phyloP scores from a whole-genome alignment of 1,139 yeast genomes.

The Magnusiomyces fungicola region DNA sequence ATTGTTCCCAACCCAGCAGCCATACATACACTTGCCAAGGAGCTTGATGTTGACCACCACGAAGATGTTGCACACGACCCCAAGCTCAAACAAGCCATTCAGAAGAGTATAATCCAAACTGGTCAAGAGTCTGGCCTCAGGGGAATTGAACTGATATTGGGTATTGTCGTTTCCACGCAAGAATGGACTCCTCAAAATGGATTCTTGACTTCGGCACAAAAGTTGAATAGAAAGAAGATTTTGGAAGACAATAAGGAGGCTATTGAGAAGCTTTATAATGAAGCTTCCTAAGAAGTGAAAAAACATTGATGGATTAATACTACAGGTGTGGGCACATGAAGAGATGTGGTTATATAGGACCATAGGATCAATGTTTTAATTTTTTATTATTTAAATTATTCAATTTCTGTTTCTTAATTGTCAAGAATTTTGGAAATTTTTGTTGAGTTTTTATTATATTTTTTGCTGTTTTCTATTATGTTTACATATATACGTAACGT shows the following conservation, averaged over 20 bases:
- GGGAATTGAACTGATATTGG: constrained; percentile 81
- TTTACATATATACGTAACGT: too few species aligned
- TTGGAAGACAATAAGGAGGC: constrained; percentile 41
- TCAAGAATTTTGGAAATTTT: too few species aligned
- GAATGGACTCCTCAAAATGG: constrained; percentile 99
- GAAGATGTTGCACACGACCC: constrained; percentile 51
- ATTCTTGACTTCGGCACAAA: constrained; percentile 89
- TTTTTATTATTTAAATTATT: too few species aligned
- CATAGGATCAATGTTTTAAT: too few species aligned
- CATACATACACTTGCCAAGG: constrained; percentile 52
- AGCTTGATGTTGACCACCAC: constrained; percentile 43
- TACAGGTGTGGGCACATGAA: too few species aligned
- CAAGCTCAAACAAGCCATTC: constrained; percentile 49
- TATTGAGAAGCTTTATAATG: constrained; percentile 21
- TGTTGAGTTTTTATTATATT: too few species aligned
- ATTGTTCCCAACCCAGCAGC: constrained; percentile 72
- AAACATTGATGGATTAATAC: too few species aligned
- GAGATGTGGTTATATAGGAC: too few species aligned
- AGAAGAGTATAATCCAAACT: constrained; percentile 56
- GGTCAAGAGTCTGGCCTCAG: constrained; percentile 74
- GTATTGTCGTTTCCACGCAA: constrained; percentile 69
- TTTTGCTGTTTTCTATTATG: too few species aligned
- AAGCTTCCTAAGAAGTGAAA: too few species aligned
- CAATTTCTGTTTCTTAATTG: too few species aligned
- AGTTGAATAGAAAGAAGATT: constrained; percentile 90